Base-by-base conservation (phyloP, 2,329 filamentous ascomycete genomes). In the Aspergillus sp. region DNA sequence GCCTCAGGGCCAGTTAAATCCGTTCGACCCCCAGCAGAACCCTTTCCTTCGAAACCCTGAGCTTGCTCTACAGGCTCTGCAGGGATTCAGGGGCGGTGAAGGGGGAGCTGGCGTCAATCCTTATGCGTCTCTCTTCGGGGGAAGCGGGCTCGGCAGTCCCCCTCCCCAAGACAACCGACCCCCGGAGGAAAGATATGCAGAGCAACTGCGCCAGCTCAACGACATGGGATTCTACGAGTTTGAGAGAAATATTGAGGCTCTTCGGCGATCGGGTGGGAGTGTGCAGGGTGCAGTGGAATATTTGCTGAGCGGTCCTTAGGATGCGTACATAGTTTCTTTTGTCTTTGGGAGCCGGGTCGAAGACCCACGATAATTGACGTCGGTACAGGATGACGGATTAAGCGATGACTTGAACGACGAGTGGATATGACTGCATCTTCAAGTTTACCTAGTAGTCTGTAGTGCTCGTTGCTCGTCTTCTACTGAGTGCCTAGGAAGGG, bases 201-300 rank as follows among this genome's bases (percentile, higher is more conserved):
- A 89, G 29, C 93, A 99, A 74, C 78, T 99, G 46, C 81, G 91
- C 55, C 91, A 97, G 75, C 77, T 99, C 57, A 99, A 99, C 71
- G 94, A 97, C 60, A 99, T 99, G 94, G 94, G 94, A 3, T 99
- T 99, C 75, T 96, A 86, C 69, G 92, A 99, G 68, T 99, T 97
- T 67, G 93, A 99, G 48, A 79, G 89, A 62, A 99, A 99, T 63
- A 85, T 99, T 29, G 86, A 88, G 51, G 94, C 94, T 4, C 76
- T 99, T 65, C 82, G 93, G 71, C 83, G 93, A 64, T 90, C 89
- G 55, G 94, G 94, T 7, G 94, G 94, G 10, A 97, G 89, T 69
- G 94, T 97, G 38, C 91, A 97, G 70, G 94, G 93, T 10, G 94
- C 73, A 2, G 66, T 75, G 47, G 72, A 75, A 45, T 73, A 74